A percentile compares a stretch with the other conserved stretches of the same genome.
phyloP scores from a whole-genome alignment of 108 stramenopile species.

The Nannochloropsis oceanica region DNA sequence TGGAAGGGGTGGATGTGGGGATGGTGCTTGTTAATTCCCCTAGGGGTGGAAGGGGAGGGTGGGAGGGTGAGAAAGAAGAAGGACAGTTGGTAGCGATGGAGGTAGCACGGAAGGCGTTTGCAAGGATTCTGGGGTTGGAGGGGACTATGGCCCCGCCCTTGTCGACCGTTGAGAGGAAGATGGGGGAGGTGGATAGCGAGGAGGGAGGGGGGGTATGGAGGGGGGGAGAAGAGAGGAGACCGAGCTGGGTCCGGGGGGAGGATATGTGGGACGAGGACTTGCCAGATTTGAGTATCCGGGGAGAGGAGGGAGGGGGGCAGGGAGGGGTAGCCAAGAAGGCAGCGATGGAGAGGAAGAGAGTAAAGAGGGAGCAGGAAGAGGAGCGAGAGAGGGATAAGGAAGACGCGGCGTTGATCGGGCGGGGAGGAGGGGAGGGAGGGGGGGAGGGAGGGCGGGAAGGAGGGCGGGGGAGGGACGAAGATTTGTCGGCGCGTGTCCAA shows the following conservation, averaged over 20 bases:
- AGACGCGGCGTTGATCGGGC: background rate
- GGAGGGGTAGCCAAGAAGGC: background rate
- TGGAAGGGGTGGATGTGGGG: background rate
- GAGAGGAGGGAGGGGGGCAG: background rate
- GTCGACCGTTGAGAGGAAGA: background rate
- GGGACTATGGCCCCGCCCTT: background rate
- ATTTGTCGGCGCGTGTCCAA: background rate
- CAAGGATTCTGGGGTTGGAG: background rate
- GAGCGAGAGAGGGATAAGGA: background rate
- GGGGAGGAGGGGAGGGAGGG: background rate
- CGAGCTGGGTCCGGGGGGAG: background rate
- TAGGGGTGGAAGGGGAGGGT: background rate
- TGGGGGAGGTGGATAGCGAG: background rate
- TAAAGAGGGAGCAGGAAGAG: background rate
- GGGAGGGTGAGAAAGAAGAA: background rate
- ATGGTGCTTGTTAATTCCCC: background rate
- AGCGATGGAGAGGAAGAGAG: background rate
- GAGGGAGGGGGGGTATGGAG: background rate
- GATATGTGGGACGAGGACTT: background rate
- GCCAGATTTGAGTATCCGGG: background rate
- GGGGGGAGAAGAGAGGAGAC: background rate
- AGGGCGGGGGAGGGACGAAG: background rate
- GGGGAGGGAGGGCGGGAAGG: background rate
- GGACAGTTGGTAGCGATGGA: background rate
- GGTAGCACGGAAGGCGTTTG: background rate